These are phyloP conservation scores for Lupinus albus DNA, from an alignment of 306 rosid genomes.

Conservation along the genomic window DNA sequence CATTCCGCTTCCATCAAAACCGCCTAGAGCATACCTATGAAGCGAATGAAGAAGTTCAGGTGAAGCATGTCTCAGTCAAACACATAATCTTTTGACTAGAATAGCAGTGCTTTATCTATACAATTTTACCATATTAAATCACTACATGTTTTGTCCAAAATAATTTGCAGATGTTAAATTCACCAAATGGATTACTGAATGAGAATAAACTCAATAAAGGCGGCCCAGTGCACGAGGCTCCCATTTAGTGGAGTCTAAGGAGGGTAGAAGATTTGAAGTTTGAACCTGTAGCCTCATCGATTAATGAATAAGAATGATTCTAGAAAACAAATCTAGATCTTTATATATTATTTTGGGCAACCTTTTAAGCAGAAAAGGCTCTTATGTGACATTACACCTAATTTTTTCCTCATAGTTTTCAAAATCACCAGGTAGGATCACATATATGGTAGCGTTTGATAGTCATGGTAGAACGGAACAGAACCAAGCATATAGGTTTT, in stretches of 20 bases:
- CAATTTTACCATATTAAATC: conserved; percentile 15
- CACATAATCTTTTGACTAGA: neutral
- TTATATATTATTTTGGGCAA: neutral
- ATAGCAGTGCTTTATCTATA: neutral
- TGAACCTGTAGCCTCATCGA: no score
- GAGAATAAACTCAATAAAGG: no score
- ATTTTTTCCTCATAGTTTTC: neutral
- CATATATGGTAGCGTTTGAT: no score
- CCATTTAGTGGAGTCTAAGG: no score
- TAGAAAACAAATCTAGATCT: neutral
- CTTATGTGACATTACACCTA: neutral
- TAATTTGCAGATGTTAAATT: conserved; percentile 19
- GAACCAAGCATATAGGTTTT: no score
- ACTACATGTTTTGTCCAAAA: neutral
- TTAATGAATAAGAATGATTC: no score
- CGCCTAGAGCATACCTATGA: conserved; percentile 70
- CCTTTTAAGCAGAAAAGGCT: conserved; percentile 14
- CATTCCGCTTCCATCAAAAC: conserved; percentile 64
- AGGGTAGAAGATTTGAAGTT: no score
- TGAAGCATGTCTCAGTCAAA: neutral
- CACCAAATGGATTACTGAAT: conserved; percentile 24
- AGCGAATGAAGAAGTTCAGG: conserved; percentile 29
- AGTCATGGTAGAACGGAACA: neutral
- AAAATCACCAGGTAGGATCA: neutral
- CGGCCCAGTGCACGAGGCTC: no score